Conservation (phyloP, 129 eudicot genomes). For the Flaveria ramosissima region DNA sequence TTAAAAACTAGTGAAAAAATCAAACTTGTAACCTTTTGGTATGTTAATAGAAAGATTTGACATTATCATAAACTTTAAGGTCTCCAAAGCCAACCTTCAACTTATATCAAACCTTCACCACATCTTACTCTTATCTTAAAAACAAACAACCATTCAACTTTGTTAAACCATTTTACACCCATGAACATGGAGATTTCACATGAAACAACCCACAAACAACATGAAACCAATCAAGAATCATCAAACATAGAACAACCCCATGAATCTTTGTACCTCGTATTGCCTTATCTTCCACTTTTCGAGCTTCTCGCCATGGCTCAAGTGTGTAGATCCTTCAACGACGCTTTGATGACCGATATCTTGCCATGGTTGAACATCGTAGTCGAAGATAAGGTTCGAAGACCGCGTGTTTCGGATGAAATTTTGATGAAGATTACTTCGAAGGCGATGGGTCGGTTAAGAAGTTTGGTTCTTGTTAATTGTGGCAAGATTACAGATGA, state of each 20-base stretch:
- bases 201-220: slow-evolving; percentile 30
- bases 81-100: slow-evolving; percentile 3
- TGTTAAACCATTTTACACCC: slow-evolving; percentile 15
- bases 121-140: slow-evolving; percentile 21
- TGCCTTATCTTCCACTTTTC: slow-evolving; percentile 67
- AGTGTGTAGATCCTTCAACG: slow-evolving; percentile 66
- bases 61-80: slow-evolving; percentile 16
- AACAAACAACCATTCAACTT: slow-evolving; percentile 31
- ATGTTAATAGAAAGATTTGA: background rate
- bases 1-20: too few relatives aligned
- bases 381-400: slow-evolving; percentile 48
- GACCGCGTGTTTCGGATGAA: slow-evolving; percentile 39
- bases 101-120: slow-evolving; percentile 28
- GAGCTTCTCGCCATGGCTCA: slow-evolving; percentile 66
- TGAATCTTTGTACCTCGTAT: slow-evolving; percentile 65
- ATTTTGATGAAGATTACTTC: slow-evolving; percentile 49
- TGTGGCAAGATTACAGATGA: slow-evolving; percentile 64
- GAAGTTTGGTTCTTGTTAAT: slow-evolving; percentile 52
- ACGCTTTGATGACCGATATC: slow-evolving; percentile 57
- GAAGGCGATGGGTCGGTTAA: slow-evolving; percentile 57
- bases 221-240: slow-evolving; percentile 19
- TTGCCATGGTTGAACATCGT: slow-evolving; percentile 68
- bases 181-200: slow-evolving; percentile 34
- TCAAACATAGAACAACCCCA: slow-evolving; percentile 47
- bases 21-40: background rate